These are phyloP conservation scores for Penicillium frequentans DNA, from an alignment of 2,329 filamentous ascomycete genomes.

Conservation along the genomic window DNA sequence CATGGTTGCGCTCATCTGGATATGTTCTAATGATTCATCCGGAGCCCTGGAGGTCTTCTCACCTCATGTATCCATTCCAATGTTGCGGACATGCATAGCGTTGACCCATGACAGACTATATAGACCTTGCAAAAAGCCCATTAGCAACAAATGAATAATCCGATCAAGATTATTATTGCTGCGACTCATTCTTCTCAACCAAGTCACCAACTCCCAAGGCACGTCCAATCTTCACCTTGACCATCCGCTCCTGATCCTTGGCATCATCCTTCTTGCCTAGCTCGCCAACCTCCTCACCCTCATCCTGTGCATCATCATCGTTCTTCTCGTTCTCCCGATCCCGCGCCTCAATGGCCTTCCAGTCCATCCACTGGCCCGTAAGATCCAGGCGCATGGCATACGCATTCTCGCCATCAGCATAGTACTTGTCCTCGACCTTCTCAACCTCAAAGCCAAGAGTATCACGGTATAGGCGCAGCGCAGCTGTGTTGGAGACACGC, in stretches of 20 bases:
- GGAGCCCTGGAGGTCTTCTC: neutral
- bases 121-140: neutral
- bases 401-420: conserved; percentile 96
- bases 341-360: conserved; percentile 47
- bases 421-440: conserved; percentile 59
- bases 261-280: conserved; percentile 56
- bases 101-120: neutral
- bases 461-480: conserved; percentile 87
- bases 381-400: conserved; percentile 92
- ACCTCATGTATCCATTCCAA: neutral
- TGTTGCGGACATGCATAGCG: neutral
- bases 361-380: conserved; percentile 47
- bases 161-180: conserved; percentile 8
- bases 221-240: conserved; percentile 83
- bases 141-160: neutral
- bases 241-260: conserved; percentile 63
- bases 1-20: neutral
- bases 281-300: conserved; percentile 70
- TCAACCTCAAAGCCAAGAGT: conserved; percentile 87
- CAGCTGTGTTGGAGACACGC: conserved; percentile 87
- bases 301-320: conserved; percentile 50
- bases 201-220: conserved; percentile 70
- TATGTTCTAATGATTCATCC: neutral
- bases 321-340: conserved; percentile 35
- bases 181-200: conserved; percentile 50